Conservation (phyloP, 2,329 filamentous ascomycete species). For the Fusarium tuaranense region DNA sequence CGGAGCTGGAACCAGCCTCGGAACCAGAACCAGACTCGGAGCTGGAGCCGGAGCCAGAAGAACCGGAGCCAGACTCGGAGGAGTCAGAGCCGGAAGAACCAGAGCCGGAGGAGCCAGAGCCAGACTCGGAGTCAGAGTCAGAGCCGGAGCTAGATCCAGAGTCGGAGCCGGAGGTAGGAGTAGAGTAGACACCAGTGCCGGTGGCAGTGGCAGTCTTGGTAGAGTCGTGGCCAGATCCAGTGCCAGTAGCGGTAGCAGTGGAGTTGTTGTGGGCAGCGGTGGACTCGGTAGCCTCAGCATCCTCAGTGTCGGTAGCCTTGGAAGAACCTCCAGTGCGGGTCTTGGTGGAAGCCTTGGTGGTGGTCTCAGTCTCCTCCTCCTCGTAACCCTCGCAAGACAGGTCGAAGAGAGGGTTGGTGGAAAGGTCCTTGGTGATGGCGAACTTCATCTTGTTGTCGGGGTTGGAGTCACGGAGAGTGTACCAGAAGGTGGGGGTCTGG, state of each 20-base stretch:
- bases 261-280: constrained; percentile 61
- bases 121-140: constrained; percentile 21
- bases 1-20: constrained; percentile 18
- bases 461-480: constrained; percentile 71
- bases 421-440: constrained; percentile 65
- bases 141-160: constrained; percentile 18
- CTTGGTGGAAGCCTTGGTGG: constrained; percentile 40
- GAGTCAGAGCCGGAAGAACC: constrained; percentile 29
- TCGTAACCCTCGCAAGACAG: constrained; percentile 62
- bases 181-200: constrained; percentile 26
- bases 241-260: constrained; percentile 62
- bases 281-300: constrained; percentile 50
- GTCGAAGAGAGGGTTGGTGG: constrained; percentile 63
- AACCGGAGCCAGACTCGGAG: constrained; percentile 10
- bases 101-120: constrained; percentile 16
- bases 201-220: constrained; percentile 23
- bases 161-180: constrained; percentile 17
- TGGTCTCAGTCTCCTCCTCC: constrained; percentile 36
- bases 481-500: constrained; percentile 70
- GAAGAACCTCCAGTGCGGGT: constrained; percentile 12
- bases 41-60: constrained; percentile 26
- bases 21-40: constrained; percentile 26
- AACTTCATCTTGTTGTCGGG: constrained; percentile 70
- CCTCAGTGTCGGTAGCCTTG: constrained; percentile 18
- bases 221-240: constrained; percentile 55